Base-by-base conservation (phyloP, 768 basidiomycete genomes). In the Leccinum barrowsii region DNA sequence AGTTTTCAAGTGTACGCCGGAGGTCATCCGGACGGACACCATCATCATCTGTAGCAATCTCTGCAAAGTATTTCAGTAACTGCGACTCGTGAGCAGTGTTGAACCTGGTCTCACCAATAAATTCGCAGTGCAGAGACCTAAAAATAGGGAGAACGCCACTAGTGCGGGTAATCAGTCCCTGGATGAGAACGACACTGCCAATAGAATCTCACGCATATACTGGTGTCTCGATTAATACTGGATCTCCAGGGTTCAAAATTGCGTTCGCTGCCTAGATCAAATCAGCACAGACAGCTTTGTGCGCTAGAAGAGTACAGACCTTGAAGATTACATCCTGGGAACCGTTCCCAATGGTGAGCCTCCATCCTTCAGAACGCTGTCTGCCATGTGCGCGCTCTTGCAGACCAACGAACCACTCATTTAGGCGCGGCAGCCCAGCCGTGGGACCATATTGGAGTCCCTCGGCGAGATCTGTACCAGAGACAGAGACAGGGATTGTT, bases 311-410 rank as follows among this genome's bases (percentile, higher is more conserved):
- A 35, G 48, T 47, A 58, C 56, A 0, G 63, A 90, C 93, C 82
- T 95, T 97, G 76, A 80, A 88, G 52, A 98, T 83, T 62, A 93
- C 69, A 77, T 97, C 94, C 73, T 97, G 95, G 47, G 90, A 91
- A 11, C 95, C 95, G 42, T 80, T 79, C 2, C 94, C 93, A 10
- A 97, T 75, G 44, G 83, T 85, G 10, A 94, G 70, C 46, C 77
- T 76, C 94, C 94, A 98, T 7, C 85, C 86, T 63, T 83, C 84
- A 2, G 77, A 80, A 46, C 65, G 70, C 51, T 77, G 77, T 48
- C 92, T 78, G 4, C 82, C 83, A 65, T 98, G 95, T 42, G 78
- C 77, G 10, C 70, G 67, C 63, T 82, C 84, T 71, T 97, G 93
- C 55, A 98, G 74, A 5, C 82, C 83, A 50, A 78, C 72, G 13